Base-by-base conservation (phyloP, 1,284 basidiomycete species). In the Somion occarium region DNA sequence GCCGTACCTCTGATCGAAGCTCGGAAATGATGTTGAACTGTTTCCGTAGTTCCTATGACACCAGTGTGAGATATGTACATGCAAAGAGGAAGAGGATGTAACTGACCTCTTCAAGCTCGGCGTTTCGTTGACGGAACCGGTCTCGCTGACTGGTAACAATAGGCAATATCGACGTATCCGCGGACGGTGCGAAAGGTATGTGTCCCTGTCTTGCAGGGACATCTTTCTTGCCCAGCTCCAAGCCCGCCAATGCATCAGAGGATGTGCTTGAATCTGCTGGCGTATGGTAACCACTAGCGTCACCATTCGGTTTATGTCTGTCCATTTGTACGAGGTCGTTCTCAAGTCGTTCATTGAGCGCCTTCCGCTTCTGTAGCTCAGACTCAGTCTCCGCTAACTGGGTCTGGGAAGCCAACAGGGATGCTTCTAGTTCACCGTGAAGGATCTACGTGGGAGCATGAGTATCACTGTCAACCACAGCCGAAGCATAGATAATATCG, bases 61-160 rank as follows among this genome's bases (percentile, higher is more conserved):
- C 3, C 18, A n/a, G n/a, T n/a, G n/a, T n/a, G n/a, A n/a, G n/a
- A n/a, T n/a, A n/a, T n/a, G n/a, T n/a, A n/a, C n/a, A n/a, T n/a
- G n/a, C n/a, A n/a, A n/a, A n/a, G n/a, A n/a, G n/a, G n/a, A n/a
- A n/a, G n/a, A n/a, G n/a, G n/a, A n/a, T n/a, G n/a, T n/a, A 7
- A 58, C 73, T 34, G 46, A 88, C 91, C 73, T 98, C 94, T 71
- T 99, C 96, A 9, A 99, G 80, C 66, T 99, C 96, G 18, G 92
- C 89, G 64, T 98, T 98, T 15, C 96, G 82, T 64, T 93, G 90
- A 47, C 95, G 80, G 80, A 98, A 98, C 3, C 95, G 82, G 65
- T 99, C 96, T 52, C 95, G 79, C 67, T 99, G 97, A 57, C 89
- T 91, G 0, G 96, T 98, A 37, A 99, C 95, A 58, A 99, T 98